Evolutionary conservation across 768 basidiomycete species (phyloP).

Genomic region (Podaxis sp.): DNA sequence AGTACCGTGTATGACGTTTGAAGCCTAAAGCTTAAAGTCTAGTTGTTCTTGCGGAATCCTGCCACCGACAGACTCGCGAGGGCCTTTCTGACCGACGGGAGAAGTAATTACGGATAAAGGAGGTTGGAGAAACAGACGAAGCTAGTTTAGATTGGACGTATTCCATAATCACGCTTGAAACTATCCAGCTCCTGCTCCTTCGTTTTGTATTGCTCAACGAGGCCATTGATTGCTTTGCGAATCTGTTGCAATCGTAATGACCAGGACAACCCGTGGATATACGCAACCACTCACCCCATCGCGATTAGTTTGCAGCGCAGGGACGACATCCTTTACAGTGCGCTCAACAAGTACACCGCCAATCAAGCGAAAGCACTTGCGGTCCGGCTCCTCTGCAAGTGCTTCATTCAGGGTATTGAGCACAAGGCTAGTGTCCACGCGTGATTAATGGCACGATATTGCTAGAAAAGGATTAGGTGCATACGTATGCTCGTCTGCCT

Average conservation of each 20-base stretch:
- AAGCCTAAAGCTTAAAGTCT: no score
- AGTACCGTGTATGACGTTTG: no score
- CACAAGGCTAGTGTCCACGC: constrained; percentile 62
- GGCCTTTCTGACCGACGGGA: neutral
- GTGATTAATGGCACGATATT: constrained; percentile 5
- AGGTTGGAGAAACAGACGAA: neutral
- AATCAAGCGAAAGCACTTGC: constrained; percentile 95
- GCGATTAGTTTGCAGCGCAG: constrained; percentile 84
- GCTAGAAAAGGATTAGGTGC: constrained; percentile 26
- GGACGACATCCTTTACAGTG: constrained; percentile 93
- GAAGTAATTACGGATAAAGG: neutral
- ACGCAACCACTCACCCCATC: constrained; percentile 58
- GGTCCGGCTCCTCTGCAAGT: constrained; percentile 77
- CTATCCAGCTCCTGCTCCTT: constrained; percentile 83
- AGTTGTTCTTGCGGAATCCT: no score
- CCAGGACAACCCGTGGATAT: constrained; percentile 11
- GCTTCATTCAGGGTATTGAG: constrained; percentile 84
- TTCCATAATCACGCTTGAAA: constrained; percentile 77
- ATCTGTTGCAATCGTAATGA: constrained; percentile 53
- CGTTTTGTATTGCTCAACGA: constrained; percentile 85
- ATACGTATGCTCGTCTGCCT: constrained; percentile 93
- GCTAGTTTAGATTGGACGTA: constrained; percentile 60
- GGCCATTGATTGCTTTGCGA: constrained; percentile 69
- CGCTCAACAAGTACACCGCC: constrained; percentile 95
- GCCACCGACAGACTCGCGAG: neutral